Percentiles rank a stretch among this genome's conserved stretches.
Evolutionary conservation across 2,329 filamentous ascomycete genomes (phyloP).

Genomic region (Juglanconis oblonga): DNA sequence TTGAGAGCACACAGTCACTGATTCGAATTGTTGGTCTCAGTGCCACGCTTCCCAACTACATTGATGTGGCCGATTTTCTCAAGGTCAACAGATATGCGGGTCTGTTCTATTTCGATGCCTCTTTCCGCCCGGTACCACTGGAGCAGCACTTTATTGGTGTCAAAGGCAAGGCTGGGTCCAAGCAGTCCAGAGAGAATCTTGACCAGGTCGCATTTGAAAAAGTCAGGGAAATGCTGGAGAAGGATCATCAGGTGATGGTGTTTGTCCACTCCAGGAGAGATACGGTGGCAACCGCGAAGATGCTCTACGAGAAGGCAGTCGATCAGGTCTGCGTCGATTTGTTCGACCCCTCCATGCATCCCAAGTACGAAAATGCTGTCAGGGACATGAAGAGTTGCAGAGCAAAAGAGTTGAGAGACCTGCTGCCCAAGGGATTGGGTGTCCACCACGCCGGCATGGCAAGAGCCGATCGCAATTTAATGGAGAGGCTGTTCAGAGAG

Average conservation of each 20-base stretch:
- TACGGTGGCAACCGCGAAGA: conserved; percentile 82
- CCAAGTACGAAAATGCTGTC: conserved; percentile 74
- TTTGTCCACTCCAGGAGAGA: conserved; percentile 98
- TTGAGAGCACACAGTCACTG: conserved; percentile 95
- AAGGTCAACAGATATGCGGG: conserved; percentile 92
- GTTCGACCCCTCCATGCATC: conserved; percentile 77
- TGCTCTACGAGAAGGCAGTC: conserved; percentile 79
- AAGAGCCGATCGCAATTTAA: conserved; percentile 88
- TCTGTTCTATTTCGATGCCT: conserved; percentile 94
- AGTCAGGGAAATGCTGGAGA: conserved; percentile 85
- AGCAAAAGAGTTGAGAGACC: conserved; percentile 81
- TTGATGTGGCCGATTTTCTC: conserved; percentile 95
- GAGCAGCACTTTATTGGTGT: conserved; percentile 98
- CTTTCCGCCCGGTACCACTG: conserved; percentile 91
- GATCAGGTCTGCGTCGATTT: conserved; percentile 78
- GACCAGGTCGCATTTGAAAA: conserved; percentile 90
- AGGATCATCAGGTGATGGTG: conserved; percentile 97
- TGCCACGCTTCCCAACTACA: conserved; percentile 91
- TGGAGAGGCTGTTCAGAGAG: conserved; percentile 86
- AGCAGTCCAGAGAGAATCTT: conserved; percentile 81
- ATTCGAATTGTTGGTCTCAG: conserved; percentile 96
- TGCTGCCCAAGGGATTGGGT: conserved; percentile 86
- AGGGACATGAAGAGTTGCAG: conserved; percentile 83
- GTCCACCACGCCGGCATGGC: conserved; percentile 98
- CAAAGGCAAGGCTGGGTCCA: conserved; percentile 82